Base-by-base conservation (phyloP, 768 basidiomycete genomes). In the Asterophora lycoperdoides region DNA sequence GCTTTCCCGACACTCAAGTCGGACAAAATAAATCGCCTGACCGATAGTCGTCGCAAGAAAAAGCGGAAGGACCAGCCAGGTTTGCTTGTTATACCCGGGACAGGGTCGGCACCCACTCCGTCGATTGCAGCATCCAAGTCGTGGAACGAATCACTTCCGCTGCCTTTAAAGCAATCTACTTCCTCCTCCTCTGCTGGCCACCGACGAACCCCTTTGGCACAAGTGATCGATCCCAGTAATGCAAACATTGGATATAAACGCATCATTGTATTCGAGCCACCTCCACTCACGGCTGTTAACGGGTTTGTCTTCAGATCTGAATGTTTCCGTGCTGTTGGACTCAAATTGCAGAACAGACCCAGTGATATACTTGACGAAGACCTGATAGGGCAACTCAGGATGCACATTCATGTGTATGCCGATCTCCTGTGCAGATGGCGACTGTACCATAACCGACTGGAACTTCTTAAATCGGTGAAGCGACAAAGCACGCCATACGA, bases 341-440 rank as follows among this genome's bases (percentile, higher is more conserved):
- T 44, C n/a, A 42, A 37, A 10, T 55, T 18, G 37, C n/a, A 14
- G 46, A 47, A n/a, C 28, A 48, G 46, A 37, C 40, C 63, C 56
- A 17, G 52, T 68, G 18, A 52, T 11, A 36, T 52, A 18, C 71
- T 78, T 38, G 61, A 72, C 28, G 54, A 61, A 2, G 57, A 65
- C 8, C 59, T 78, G 44, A 70, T 80, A 17, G 64, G 69, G 15
- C 72, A 73, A 51, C 70, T 76, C 53, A 59, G 62, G 44, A 52
- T 63, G 26, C 88, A 93, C 62, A 71, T 92, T 17, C 66, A 81
- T 36, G 72, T 74, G 1, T 93, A 93, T 60, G 85, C 86, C 5
- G 88, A 93, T 48, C 68, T 86, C 53, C 69, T 93, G 18, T 80
- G 81, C 54, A 69, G 82, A 37, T 93, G 91, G 92, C 68, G 80